Percentiles rank a stretch among this genome's conserved stretches.
These are phyloP conservation scores for Echium plantagineum DNA, from an alignment of 257 asterid genomes.

Conservation along the genomic window DNA sequence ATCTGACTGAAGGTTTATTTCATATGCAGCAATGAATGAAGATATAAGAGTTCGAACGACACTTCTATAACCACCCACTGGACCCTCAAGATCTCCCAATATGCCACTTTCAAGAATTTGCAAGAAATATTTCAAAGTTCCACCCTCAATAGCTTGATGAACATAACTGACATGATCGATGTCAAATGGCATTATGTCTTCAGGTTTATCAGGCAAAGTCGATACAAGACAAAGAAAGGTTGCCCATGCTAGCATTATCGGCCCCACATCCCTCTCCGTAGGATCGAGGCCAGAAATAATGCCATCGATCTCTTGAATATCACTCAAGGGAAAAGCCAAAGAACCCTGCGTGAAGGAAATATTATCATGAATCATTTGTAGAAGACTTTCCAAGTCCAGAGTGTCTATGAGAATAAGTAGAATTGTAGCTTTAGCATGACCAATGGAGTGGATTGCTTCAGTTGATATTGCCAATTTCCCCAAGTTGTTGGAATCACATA, in stretches of 20 bases:
- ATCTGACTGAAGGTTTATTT: conserved; percentile 75
- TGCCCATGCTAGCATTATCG: conserved; percentile 89
- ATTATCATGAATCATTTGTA: conserved; percentile 85
- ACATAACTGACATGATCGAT: conserved; percentile 69
- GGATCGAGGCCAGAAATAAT: conserved; percentile 42
- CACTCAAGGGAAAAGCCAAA: conserved; percentile 56
- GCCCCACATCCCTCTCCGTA: conserved; percentile 72
- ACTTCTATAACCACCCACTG: conserved; percentile 65
- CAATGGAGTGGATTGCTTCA: conserved; percentile 50
- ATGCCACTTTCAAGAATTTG: conserved; percentile 65
- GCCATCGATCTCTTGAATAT: conserved; percentile 65
- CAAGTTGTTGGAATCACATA: conserved; percentile 59
- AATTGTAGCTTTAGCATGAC: conserved; percentile 75
- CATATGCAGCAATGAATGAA: conserved; percentile 82
- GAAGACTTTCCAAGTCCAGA: conserved; percentile 76
- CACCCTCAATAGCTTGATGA: conserved; percentile 88
- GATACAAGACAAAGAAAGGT: conserved; percentile 79
- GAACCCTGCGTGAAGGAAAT: conserved; percentile 78
- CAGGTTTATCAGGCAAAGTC: conserved; percentile 75
- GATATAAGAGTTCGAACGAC: conserved; percentile 80
- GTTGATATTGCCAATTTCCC: conserved; percentile 68
- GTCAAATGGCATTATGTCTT: conserved; percentile 50
- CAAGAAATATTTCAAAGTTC: conserved; percentile 57
- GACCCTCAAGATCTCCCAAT: conserved; percentile 68
- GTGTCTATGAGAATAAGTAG: conserved; percentile 77